A percentile compares a stretch with the other conserved stretches of the same genome.
Evolutionary conservation across 768 basidiomycete genomes (phyloP).

Genomic region (Suillus bovinus): DNA sequence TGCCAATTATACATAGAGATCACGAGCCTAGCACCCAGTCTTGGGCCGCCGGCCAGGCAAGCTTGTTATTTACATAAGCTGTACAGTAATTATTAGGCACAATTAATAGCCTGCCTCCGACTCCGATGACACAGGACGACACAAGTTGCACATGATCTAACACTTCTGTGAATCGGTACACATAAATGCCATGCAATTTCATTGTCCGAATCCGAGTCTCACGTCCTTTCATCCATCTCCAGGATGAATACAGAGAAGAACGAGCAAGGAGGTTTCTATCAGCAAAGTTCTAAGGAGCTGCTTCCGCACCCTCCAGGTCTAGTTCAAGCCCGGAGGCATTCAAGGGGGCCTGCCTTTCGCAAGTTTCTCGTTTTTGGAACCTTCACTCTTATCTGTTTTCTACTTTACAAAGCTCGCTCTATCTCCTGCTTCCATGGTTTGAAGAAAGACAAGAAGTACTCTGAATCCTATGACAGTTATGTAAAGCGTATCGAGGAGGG

Average conservation of each 20-base stretch:
- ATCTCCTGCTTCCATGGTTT: slow-evolving; percentile 5
- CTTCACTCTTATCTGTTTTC: slow-evolving; percentile 10
- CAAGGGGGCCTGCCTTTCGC: slow-evolving; percentile 7
- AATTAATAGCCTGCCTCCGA: too few species aligned
- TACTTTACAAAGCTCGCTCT: slow-evolving; percentile 14
- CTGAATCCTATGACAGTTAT: slow-evolving; percentile 18
- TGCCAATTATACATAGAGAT: background rate
- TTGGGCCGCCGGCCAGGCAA: too few species aligned
- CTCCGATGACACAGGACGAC: too few species aligned
- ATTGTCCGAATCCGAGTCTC: background rate
- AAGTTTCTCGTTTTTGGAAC: slow-evolving; percentile 11
- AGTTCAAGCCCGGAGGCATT: background rate
- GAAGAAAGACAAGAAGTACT: background rate
- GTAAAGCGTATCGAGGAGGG: slow-evolving; percentile 26
- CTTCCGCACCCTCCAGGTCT: slow-evolving; percentile 15
- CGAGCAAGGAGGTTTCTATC: slow-evolving; percentile 13
- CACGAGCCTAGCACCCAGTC: too few species aligned
- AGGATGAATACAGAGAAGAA: slow-evolving; percentile 19
- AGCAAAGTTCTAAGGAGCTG: slow-evolving; percentile 8
- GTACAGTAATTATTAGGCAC: too few species aligned
- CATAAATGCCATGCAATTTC: too few species aligned
- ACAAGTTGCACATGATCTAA: too few species aligned
- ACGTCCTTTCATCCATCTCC: slow-evolving; percentile 1
- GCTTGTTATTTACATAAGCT: too few species aligned
- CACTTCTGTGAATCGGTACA: too few species aligned